Conservation (phyloP, 768 basidiomycete genomes). For the Boletus rubescentipes region DNA sequence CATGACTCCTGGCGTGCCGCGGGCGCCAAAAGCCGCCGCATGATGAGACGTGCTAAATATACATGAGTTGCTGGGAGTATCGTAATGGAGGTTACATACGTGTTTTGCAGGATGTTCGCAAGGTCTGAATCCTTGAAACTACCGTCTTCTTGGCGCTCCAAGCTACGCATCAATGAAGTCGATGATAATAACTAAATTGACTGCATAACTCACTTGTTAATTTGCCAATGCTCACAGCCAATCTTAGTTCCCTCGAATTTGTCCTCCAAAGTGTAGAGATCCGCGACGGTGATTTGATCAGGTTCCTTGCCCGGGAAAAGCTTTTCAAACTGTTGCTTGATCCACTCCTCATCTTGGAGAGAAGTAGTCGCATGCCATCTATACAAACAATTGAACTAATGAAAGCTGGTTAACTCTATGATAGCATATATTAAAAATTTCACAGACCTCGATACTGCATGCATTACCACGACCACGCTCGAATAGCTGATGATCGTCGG, state of each 20-base stretch:
- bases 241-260: slow-evolving; percentile 42
- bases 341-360: slow-evolving; percentile 69
- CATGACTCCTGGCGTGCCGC: slow-evolving; percentile 74
- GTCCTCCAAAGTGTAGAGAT: slow-evolving; percentile 51
- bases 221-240: slow-evolving; percentile 62
- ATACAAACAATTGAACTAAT: slow-evolving; percentile 81
- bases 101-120: slow-evolving; percentile 61
- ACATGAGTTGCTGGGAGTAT: not conserved
- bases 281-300: slow-evolving; percentile 44
- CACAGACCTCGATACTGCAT: slow-evolving; percentile 73
- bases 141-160: slow-evolving; percentile 57
- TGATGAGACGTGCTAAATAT: slow-evolving; percentile 60
- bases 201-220: slow-evolving; percentile 48
- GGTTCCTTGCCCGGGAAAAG: slow-evolving; percentile 54
- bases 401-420: not conserved
- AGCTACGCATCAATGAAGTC: slow-evolving; percentile 35
- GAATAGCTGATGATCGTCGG: slow-evolving; percentile 59
- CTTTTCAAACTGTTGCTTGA: slow-evolving; percentile 44
- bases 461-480: slow-evolving; percentile 81
- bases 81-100: slow-evolving; percentile 44
- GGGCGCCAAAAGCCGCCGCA: slow-evolving; percentile 73
- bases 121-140: slow-evolving; percentile 70
- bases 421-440: not conserved
- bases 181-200: not conserved
- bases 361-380: slow-evolving; percentile 86